These are phyloP conservation scores for Aspergillus fructus DNA, from an alignment of 2,329 filamentous ascomycete genomes.

Conservation along the genomic window DNA sequence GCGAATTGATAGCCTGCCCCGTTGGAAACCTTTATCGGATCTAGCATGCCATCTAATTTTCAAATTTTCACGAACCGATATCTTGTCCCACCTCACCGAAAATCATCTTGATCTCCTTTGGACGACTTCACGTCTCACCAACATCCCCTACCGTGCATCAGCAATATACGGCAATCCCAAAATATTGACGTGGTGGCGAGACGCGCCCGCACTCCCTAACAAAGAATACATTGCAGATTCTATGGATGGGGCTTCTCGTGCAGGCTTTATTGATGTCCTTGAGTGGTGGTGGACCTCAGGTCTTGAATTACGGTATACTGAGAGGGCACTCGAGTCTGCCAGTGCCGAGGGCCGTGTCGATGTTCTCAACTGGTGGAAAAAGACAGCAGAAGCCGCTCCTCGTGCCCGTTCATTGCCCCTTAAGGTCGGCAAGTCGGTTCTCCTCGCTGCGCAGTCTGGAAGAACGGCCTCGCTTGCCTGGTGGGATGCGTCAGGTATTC, in stretches of 20 bases:
- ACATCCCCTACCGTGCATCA: conserved; percentile 84
- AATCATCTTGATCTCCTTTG: conserved; percentile 75
- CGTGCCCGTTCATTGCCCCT: conserved; percentile 54
- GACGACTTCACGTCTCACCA: conserved; percentile 76
- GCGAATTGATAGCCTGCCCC: conserved; percentile 67
- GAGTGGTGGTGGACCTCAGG: conserved; percentile 90
- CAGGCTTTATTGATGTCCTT: conserved; percentile 79
- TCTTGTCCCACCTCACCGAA: conserved; percentile 71
- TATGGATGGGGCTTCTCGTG: conserved; percentile 81
- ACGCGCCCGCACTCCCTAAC: conserved; percentile 75
- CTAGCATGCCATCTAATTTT: conserved; percentile 86
- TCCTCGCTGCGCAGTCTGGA: conserved; percentile 80
- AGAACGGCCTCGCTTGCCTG: conserved; percentile 75
- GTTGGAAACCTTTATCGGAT: conserved; percentile 72
- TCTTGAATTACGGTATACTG: conserved; percentile 78
- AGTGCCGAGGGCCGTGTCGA: conserved; percentile 79
- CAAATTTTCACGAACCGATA: conserved; percentile 79
- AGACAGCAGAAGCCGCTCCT: conserved; percentile 62
- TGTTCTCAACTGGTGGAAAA: conserved; percentile 92
- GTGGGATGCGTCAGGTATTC: conserved; percentile 82
- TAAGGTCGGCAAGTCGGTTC: conserved; percentile 80
- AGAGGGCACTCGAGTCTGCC: conserved; percentile 82
- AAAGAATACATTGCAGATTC: conserved; percentile 85
- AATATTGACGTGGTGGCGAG: conserved; percentile 88
- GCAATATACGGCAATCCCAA: conserved; percentile 80